Percentiles rank a stretch among this genome's conserved stretches.
Evolutionary conservation across 176 grass and related monocot genomes (phyloP).

Genomic region (Oryza meridionalis): DNA sequence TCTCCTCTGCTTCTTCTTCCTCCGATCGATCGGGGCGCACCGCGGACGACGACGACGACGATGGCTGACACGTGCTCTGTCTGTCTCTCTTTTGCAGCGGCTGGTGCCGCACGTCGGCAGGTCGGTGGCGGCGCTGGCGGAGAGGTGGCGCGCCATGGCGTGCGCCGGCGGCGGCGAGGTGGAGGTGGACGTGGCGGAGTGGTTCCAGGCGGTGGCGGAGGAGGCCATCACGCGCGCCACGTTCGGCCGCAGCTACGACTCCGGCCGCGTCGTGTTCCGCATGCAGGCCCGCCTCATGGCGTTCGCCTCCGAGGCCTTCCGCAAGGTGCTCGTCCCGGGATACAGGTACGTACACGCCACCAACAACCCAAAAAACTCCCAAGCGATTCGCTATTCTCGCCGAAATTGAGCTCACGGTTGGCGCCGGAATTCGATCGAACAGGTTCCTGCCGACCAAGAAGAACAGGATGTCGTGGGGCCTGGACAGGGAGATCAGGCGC

Average conservation of each 20-base stretch:
- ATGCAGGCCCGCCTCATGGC: slow-evolving; percentile 78
- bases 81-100: slow-evolving; percentile 41
- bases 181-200: slow-evolving; percentile 82
- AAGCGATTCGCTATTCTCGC: not conserved
- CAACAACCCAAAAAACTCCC: not conserved
- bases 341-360: slow-evolving; percentile 57
- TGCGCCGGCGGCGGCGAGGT: slow-evolving; percentile 57
- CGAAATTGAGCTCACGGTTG: not conserved
- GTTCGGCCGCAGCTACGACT: slow-evolving; percentile 72
- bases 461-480: slow-evolving; percentile 67
- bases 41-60: not conserved
- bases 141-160: slow-evolving; percentile 60
- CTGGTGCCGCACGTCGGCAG: slow-evolving; percentile 63
- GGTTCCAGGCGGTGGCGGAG: slow-evolving; percentile 81
- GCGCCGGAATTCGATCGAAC: not conserved
- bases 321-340: slow-evolving; percentile 87
- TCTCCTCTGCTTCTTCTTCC: not conserved
- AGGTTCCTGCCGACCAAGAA: slow-evolving; percentile 81
- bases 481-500: slow-evolving; percentile 83
- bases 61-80: slow-evolving; percentile 27
- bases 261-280: slow-evolving; percentile 71
- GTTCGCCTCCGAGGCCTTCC: slow-evolving; percentile 79
- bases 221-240: slow-evolving; percentile 70
- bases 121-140: slow-evolving; percentile 63
- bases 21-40: not conserved